Evolutionary conservation across 805 yeast species (phyloP), one percentile per base, ranked within the genome.

Genomic region (Kluyveromyces nonfermentans): DNA sequence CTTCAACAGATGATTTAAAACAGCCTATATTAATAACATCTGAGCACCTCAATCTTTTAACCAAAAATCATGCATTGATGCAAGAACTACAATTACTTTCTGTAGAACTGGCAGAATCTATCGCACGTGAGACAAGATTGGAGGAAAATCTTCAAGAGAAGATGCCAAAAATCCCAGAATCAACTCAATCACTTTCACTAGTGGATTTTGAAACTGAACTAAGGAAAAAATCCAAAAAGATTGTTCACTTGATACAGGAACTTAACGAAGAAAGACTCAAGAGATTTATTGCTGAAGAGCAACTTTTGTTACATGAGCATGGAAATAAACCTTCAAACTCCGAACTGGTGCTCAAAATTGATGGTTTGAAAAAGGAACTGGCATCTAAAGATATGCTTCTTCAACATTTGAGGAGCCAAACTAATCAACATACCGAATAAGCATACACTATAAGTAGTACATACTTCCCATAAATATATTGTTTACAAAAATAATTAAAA

Each of bases 271-370:
- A 85, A 57, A 68, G 90, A 48, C 67, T 75, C 50, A 72, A 77
- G 44, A 64, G 94, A 42, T 78, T 74, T 50, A 75, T 81, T 22
- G 80, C 86, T 22, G 93, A 84, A 53, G 89, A 82, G 49, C 80
- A 81, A 50, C 75, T 80, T 0, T 55, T 82, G 30, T 59, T 78
- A 32, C 57, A 70, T 47, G 84, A 79, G 49, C 67, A 73, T 50
- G 77, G 78, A 9, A 63, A 65, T 41, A 58, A 68, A 22, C 80
- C 85, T 22, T 70, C 77, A 41, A 64, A 78, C 15, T 64, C 79
- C 25, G 78, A 79, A 42, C 56, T 81, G 47, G 71, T 74, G 31
- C 74, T 75, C 51, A 78, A 77, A 46, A 75, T 78, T 47, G 71
- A 78, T 4, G 75, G 72, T 41, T 53, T 82, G 45, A 71, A 69